Evolutionary conservation across 345 rosid genomes (phyloP).

Genomic region (Aquilaria malaccensis): DNA sequence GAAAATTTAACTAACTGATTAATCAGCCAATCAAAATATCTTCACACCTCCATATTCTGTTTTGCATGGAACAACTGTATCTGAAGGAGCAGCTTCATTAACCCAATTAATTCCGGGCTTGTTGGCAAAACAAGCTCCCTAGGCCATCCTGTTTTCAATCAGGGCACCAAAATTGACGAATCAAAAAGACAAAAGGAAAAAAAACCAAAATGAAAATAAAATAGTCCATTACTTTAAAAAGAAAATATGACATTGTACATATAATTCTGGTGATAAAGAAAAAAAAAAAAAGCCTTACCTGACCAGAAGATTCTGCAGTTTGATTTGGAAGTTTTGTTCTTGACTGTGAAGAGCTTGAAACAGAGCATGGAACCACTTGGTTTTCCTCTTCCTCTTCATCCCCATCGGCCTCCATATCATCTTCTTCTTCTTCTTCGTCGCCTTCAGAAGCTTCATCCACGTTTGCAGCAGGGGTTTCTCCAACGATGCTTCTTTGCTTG

Average conservation of each 20-base stretch:
- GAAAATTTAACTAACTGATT: too few species aligned
- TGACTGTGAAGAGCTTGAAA: slow-evolving; percentile 17
- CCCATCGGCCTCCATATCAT: neutral
- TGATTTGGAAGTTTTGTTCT: slow-evolving; percentile 3
- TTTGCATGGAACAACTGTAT: slow-evolving; percentile 2
- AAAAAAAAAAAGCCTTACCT: neutral
- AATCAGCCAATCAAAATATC: too few species aligned
- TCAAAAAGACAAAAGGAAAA: too few species aligned
- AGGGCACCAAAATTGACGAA: neutral
- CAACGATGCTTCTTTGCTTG: neutral
- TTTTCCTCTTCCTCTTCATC: slow-evolving; percentile 26
- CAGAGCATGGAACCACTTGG: slow-evolving; percentile 38
- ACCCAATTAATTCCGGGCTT: slow-evolving; percentile 1
- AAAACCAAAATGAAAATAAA: too few species aligned
- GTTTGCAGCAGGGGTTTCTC: neutral
- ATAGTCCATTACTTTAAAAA: neutral
- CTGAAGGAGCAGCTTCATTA: neutral
- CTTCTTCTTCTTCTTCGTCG: neutral
- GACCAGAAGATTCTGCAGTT: neutral
- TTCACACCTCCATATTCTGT: neutral
- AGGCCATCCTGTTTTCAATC: slow-evolving; percentile 6
- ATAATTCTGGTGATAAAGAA: neutral
- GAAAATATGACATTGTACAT: neutral
- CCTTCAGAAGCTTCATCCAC: slow-evolving; percentile 6
- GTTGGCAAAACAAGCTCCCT: slow-evolving; percentile 4